These are phyloP conservation scores for Euclidium syriacum DNA, from an alignment of 345 rosid genomes.

Conservation along the genomic window DNA sequence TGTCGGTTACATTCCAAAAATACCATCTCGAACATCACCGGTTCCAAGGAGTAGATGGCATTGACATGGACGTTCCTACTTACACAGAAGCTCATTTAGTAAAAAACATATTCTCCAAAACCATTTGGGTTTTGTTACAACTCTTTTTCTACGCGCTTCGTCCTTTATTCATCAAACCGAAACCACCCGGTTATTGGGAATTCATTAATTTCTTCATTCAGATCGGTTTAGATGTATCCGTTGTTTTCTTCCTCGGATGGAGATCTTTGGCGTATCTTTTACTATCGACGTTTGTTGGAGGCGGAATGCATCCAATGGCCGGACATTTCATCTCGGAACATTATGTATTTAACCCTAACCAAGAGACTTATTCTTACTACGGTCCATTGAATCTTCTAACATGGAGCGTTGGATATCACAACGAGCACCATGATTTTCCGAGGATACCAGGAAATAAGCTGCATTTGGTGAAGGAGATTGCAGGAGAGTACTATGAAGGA, in stretches of 20 bases:
- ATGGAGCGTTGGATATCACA: slow-evolving; percentile 87
- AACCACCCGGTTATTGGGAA: slow-evolving; percentile 86
- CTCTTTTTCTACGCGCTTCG: slow-evolving; percentile 88
- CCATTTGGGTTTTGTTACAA: slow-evolving; percentile 72
- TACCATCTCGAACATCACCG: slow-evolving; percentile 91
- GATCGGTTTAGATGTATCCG: slow-evolving; percentile 42
- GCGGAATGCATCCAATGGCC: slow-evolving; percentile 89
- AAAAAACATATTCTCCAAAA: slow-evolving; percentile 48
- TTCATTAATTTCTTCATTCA: slow-evolving; percentile 54
- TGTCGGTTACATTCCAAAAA: slow-evolving; percentile 86
- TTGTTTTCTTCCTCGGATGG: slow-evolving; percentile 67
- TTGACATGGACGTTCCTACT: slow-evolving; percentile 84
- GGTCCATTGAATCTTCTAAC: slow-evolving; percentile 76
- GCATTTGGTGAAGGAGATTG: slow-evolving; percentile 76
- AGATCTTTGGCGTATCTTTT: slow-evolving; percentile 64
- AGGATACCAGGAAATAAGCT: slow-evolving; percentile 81
- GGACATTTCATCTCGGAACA: slow-evolving; percentile 93
- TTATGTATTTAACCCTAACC: slow-evolving; percentile 70
- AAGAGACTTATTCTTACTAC: slow-evolving; percentile 86
- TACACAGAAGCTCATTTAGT: slow-evolving; percentile 55
- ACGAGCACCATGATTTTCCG: slow-evolving; percentile 91
- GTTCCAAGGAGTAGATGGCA: slow-evolving; percentile 81
- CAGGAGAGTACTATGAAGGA: slow-evolving; percentile 66
- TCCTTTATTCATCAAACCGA: slow-evolving; percentile 75
- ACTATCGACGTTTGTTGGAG: slow-evolving; percentile 88